A percentile compares a stretch with the other conserved stretches of the same genome.
phyloP scores from a whole-genome alignment of 768 basidiomycete genomes.

The Neoboletus brunneissimus region DNA sequence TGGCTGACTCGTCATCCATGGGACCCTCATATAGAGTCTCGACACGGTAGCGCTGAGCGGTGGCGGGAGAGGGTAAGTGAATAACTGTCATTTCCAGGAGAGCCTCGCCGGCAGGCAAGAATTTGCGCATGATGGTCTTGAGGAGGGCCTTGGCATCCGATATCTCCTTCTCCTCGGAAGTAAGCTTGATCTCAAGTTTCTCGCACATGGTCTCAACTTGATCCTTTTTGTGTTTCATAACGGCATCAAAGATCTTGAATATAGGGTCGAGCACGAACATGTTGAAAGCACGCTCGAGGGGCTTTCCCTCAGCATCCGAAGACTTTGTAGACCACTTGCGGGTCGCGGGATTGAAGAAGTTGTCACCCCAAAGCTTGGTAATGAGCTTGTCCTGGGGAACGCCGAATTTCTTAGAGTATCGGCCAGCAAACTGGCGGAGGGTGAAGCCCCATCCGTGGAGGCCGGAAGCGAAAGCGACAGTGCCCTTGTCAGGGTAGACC shows the following conservation, averaged over 20 bases:
- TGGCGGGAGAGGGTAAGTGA: conserved; percentile 95
- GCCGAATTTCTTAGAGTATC: conserved; percentile 98
- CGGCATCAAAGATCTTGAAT: conserved; percentile 95
- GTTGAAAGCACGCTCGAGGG: conserved; percentile 98
- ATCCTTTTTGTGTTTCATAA: conserved; percentile 99
- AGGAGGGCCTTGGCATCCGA: conserved; percentile 89
- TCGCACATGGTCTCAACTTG: conserved; percentile 79
- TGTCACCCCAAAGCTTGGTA: conserved; percentile 97
- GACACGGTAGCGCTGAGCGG: conserved; percentile 97
- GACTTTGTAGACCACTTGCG: conserved; percentile 91
- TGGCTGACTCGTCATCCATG: conserved; percentile 99
- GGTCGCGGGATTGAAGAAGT: conserved; percentile 97
- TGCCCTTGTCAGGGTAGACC: conserved; percentile 97
- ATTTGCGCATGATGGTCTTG: conserved; percentile 98
- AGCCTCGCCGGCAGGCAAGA: conserved; percentile 98
- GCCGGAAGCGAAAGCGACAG: conserved; percentile 98
- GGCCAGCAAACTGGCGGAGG: conserved; percentile 91
- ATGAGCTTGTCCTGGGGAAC: conserved; percentile 99
- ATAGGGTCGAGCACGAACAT: conserved; percentile 98
- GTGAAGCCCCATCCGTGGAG: conserved; percentile 99
- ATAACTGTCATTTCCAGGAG: conserved; percentile 99
- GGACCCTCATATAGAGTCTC: conserved; percentile 99
- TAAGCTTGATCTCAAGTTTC: conserved; percentile 93
- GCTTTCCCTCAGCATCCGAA: conserved; percentile 76
- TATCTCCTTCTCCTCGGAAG: conserved; percentile 83